phyloP scores from a whole-genome alignment of 2,329 filamentous ascomycete genomes.

The Fulvia fulva region DNA sequence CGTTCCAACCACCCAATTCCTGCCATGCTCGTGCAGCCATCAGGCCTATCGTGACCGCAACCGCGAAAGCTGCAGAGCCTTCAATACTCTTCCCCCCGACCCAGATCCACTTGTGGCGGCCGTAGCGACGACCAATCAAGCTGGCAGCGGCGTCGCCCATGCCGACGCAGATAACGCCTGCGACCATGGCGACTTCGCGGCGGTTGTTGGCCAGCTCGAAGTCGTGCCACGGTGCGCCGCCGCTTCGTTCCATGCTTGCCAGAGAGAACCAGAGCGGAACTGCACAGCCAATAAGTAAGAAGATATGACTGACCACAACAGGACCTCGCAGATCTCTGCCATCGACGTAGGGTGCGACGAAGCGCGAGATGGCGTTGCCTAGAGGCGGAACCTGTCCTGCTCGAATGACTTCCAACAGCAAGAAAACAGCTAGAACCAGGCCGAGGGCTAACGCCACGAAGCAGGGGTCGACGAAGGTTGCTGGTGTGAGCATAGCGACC shows the following conservation, averaged over 20 bases:
- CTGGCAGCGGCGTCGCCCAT: slow-evolving; percentile 93
- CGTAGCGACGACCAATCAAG: slow-evolving; percentile 80
- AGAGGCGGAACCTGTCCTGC: slow-evolving; percentile 89
- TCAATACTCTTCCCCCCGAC: slow-evolving; percentile 94
- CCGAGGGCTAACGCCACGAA: slow-evolving; percentile 77
- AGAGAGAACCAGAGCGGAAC: slow-evolving; percentile 90
- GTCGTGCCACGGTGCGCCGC: slow-evolving; percentile 55
- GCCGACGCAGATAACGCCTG: slow-evolving; percentile 89
- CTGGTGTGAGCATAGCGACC: slow-evolving; percentile 89
- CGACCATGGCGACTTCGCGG: slow-evolving; percentile 82
- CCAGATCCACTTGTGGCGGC: slow-evolving; percentile 91
- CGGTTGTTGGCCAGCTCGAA: slow-evolving; percentile 63
- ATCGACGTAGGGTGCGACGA: slow-evolving; percentile 90
- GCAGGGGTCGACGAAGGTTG: slow-evolving; percentile 79
- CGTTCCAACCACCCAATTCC: slow-evolving; percentile 65
- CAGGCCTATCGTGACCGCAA: slow-evolving; percentile 73
- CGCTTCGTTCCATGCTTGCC: slow-evolving; percentile 60
- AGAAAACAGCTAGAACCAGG: slow-evolving; percentile 75
- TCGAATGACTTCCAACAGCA: slow-evolving; percentile 82
- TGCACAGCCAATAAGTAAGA: slow-evolving; percentile 88
- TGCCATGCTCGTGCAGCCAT: slow-evolving; percentile 70
- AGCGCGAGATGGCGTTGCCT: slow-evolving; percentile 77
- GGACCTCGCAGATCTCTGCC: slow-evolving; percentile 88
- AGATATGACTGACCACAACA: slow-evolving; percentile 94
- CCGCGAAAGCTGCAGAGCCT: slow-evolving; percentile 74